Evolutionary conservation across 1,284 basidiomycete species (phyloP).

Genomic region (Leccinum fallax): DNA sequence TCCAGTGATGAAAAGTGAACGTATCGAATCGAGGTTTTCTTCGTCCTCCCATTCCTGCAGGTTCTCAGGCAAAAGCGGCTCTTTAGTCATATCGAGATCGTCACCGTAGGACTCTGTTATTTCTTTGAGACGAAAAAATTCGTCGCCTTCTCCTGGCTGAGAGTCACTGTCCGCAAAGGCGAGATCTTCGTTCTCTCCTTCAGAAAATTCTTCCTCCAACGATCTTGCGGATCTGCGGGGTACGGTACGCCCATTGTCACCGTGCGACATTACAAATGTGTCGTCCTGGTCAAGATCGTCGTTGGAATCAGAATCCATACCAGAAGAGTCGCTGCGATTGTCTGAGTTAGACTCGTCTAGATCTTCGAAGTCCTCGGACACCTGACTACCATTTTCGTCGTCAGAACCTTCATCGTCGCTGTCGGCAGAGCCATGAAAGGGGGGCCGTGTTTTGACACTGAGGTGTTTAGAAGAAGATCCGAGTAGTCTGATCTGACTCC

Average conservation of each 20-base stretch:
- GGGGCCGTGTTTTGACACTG: constrained; percentile 26
- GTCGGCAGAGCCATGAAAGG: constrained; percentile 34
- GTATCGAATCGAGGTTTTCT: constrained; percentile 83
- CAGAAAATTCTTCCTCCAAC: constrained; percentile 35
- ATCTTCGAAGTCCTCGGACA: constrained; percentile 28
- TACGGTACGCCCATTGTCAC: constrained; percentile 48
- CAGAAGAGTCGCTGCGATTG: constrained; percentile 4
- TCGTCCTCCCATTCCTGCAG: constrained; percentile 85
- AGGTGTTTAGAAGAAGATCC: constrained; percentile 74
- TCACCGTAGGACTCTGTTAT: constrained; percentile 48
- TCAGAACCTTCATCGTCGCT: constrained; percentile 24
- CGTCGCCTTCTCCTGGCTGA: constrained; percentile 63
- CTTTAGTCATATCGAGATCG: constrained; percentile 75
- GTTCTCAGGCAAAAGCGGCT: constrained; percentile 46
- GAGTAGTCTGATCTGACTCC: constrained; percentile 86
- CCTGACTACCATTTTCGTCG: constrained; percentile 6
- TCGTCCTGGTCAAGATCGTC: constrained; percentile 13
- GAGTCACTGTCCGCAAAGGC: constrained; percentile 84
- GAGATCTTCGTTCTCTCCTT: constrained; percentile 44
- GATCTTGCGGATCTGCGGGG: constrained; percentile 50
- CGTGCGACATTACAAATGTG: constrained; percentile 31
- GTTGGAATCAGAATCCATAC: constrained; percentile 29
- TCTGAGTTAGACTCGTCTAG: constrained; percentile 21
- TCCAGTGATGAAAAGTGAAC: constrained; percentile 91
- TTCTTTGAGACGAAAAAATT: constrained; percentile 72